Evolutionary conservation across 1,139 yeast genomes (phyloP), one percentile per base, ranked within the genome.

Genomic region (Saccharomycopsis crataegensis): DNA sequence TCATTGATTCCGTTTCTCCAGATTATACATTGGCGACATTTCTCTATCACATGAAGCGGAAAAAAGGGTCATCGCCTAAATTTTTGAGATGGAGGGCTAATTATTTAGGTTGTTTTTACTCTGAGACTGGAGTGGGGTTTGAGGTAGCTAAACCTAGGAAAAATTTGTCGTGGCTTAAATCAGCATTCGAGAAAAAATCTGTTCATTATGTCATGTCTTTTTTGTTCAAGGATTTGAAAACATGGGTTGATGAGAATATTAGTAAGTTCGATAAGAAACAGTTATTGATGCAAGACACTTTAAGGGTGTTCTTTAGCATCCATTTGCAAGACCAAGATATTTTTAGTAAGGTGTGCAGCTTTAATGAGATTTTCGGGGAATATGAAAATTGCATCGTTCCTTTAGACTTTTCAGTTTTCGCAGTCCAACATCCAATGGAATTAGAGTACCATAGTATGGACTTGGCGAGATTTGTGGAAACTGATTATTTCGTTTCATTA

Each of bases 51-150:
- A 41, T 52, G 22, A 45, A 47, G 41, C 31, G 16, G 12, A 44
- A 28, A 17, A 43, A 44, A 14, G 46, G 32, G 33, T 17, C 11
- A 6, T 34, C 55, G 12, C 43, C 43, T 28, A 44, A 58, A 0
- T 71, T 76, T 56, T 63, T 63, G 2, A 28, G 64, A 0, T 79
- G 82, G 78, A 66, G 72, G 49, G 75, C 76, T 0, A 65, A 67
- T 14, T 73, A 72, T 54, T 61, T 80, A 22, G 79, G 80, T 0
- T 59, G 65, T 2, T 75, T 63, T 55, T 78, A 75, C 59, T 54
- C 63, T 8, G 46, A 51, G 0, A 63, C 67, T 1, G 76, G 74
- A 12, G 36, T 9, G 58, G 62, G 8, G 16, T 47, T 7, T 61
- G 66, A 1, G 12, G 38, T 6, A 22, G 48, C 28, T 50, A 59